Evolutionary conservation across 768 basidiomycete species (phyloP).

Genomic region (Daedaleopsis sinensis): DNA sequence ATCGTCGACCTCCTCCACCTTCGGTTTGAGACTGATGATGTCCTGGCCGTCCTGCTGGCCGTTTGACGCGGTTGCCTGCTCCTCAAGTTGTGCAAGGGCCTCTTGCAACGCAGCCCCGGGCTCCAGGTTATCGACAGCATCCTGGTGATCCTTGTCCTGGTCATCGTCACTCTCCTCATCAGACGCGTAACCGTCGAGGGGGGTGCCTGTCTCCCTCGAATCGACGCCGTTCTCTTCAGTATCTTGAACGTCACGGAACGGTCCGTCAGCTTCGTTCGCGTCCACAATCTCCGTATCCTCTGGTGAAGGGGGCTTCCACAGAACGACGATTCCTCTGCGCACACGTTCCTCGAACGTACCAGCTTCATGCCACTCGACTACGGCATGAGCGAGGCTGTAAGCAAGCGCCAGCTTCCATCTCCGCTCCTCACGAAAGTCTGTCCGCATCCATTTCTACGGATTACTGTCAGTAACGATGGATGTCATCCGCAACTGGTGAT

Average conservation of each 20-base stretch:
- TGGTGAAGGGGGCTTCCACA: constrained; percentile 57
- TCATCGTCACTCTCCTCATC: constrained; percentile 64
- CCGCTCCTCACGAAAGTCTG: constrained; percentile 93
- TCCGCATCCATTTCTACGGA: constrained; percentile 91
- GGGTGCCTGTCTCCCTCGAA: constrained; percentile 29
- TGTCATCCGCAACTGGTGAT: constrained; percentile 26
- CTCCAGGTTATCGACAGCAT: constrained; percentile 61
- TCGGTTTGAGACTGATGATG: constrained; percentile 36
- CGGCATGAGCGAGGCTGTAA: constrained; percentile 77
- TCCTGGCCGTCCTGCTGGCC: constrained; percentile 27
- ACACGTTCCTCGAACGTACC: constrained; percentile 65
- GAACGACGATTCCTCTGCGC: constrained; percentile 64
- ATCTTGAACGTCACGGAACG: constrained; percentile 18
- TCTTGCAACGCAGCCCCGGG: constrained; percentile 58
- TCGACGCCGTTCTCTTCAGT: constrained; percentile 26
- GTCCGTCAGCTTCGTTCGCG: constrained; percentile 36
- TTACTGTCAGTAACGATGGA: constrained; percentile 4
- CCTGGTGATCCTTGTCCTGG: constrained; percentile 52
- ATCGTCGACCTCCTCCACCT: constrained; percentile 62
- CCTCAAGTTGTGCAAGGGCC: constrained; percentile 51
- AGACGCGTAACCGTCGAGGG: constrained; percentile 53
- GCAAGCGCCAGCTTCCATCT: constrained; percentile 91
- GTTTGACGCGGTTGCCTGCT: constrained; percentile 35
- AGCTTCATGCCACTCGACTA: constrained; percentile 87
- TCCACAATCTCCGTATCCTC: constrained; percentile 36